Evolutionary conservation across 805 yeast genomes (phyloP).

Genomic region (Candida railenensis): DNA sequence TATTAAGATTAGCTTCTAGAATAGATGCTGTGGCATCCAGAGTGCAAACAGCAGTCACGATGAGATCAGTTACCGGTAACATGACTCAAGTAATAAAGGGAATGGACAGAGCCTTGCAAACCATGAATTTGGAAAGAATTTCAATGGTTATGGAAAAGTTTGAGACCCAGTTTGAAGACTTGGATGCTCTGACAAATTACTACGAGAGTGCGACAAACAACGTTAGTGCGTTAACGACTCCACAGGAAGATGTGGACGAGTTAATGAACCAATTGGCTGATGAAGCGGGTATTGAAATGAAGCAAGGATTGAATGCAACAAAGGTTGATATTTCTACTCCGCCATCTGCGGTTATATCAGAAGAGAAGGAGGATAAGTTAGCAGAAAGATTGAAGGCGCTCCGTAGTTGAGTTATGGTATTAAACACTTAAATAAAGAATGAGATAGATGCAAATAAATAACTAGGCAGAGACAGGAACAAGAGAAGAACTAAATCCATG

Average conservation of each 20-base stretch:
- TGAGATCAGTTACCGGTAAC: constrained; percentile 91
- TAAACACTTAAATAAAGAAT: no score
- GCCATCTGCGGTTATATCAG: constrained; percentile 40
- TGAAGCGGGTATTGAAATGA: constrained; percentile 93
- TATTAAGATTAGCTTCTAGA: constrained; percentile 79
- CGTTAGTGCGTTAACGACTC: constrained; percentile 85
- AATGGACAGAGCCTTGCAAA: constrained; percentile 93
- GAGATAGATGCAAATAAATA: no score
- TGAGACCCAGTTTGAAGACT: constrained; percentile 92
- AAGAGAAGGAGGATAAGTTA: constrained; percentile 80
- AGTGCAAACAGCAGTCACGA: constrained; percentile 96
- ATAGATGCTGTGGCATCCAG: constrained; percentile 95
- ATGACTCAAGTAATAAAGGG: constrained; percentile 93
- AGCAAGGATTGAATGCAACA: constrained; percentile 76
- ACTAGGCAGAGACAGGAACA: no score
- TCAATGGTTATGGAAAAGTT: constrained; percentile 96
- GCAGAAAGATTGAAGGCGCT: constrained; percentile 89
- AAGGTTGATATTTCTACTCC: constrained; percentile 46
- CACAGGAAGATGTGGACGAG: constrained; percentile 92
- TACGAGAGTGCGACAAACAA: constrained; percentile 88
- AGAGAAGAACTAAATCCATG: no score
- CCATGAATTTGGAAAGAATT: constrained; percentile 92
- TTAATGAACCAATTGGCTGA: constrained; percentile 92
- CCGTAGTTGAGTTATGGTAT: constrained; percentile 5
- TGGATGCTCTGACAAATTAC: constrained; percentile 90